phyloP scores from a whole-genome alignment of 768 basidiomycete genomes.

The Lactifluus volemus region DNA sequence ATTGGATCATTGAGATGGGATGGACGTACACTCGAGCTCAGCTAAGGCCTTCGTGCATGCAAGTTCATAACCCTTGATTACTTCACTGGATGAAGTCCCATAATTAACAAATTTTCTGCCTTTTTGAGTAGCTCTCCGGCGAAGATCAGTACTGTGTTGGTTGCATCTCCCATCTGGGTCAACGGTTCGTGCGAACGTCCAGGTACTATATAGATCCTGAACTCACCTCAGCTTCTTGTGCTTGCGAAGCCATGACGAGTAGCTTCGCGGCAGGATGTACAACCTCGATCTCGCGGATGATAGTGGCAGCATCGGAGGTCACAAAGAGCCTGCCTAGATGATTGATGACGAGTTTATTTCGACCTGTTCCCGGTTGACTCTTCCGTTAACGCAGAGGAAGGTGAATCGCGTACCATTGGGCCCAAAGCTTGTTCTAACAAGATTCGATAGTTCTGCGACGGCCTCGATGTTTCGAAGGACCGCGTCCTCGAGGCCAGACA shows the following conservation, averaged over 20 bases:
- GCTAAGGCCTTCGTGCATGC: conserved; percentile 75
- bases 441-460: conserved; percentile 88
- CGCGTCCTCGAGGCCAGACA: conserved; percentile 93
- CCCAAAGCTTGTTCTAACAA: conserved; percentile 93
- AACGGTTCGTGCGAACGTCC: background rate
- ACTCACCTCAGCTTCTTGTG: conserved; percentile 87
- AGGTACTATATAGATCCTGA: background rate
- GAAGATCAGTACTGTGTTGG: conserved; percentile 91
- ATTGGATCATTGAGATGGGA: background rate
- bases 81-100: conserved; percentile 96
- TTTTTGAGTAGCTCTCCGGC: conserved; percentile 93
- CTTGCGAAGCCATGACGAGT: conserved; percentile 97
- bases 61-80: conserved; percentile 92
- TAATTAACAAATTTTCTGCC: conserved; percentile 83
- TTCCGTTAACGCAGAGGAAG: background rate
- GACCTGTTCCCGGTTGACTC: conserved; percentile 40
- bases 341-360: conserved; percentile 97
- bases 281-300: conserved; percentile 95
- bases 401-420: conserved; percentile 67
- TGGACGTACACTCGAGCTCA: conserved; percentile 79
- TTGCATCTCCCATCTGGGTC: conserved; percentile 88
- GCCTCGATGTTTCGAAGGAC: conserved; percentile 94
- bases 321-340: conserved; percentile 94
- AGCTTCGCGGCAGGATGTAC: conserved; percentile 98
- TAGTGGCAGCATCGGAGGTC: conserved; percentile 97